Evolutionary conservation across 1,139 yeast species (phyloP).

Genomic region (Lodderomyces metapsilosis): DNA sequence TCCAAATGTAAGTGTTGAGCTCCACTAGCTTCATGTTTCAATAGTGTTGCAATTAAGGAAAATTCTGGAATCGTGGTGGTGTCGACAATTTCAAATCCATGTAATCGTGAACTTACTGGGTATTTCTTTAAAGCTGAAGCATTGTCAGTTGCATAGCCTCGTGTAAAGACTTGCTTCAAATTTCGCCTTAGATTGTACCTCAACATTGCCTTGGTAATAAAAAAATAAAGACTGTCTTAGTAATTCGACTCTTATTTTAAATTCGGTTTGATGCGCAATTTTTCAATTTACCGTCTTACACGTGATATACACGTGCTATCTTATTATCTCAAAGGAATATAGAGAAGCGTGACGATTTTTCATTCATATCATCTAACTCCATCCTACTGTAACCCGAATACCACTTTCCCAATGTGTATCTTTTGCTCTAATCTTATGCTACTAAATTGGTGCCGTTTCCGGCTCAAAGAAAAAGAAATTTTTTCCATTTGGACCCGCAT

Average conservation of each 20-base stretch:
- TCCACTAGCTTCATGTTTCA: conserved; percentile 67
- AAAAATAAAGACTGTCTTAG: not conserved
- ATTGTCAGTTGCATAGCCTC: conserved; percentile 6
- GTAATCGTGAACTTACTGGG: conserved; percentile 59
- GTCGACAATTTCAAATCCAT: conserved; percentile 64
- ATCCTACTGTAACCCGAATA: too few relatives aligned
- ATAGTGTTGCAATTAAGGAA: conserved; percentile 72
- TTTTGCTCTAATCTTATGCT: too few relatives aligned
- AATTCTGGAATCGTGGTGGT: conserved; percentile 78
- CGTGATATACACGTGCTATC: not conserved
- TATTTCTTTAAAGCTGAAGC: conserved; percentile 37
- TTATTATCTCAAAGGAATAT: not conserved
- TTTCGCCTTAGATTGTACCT: conserved; percentile 3
- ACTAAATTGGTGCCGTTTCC: not conserved
- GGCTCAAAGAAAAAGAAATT: not conserved
- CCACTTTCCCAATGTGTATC: too few relatives aligned
- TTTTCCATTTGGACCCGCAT: not conserved
- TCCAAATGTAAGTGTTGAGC: conserved; percentile 84
- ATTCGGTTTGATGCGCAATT: not conserved
- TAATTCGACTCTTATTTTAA: not conserved
- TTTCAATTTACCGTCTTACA: not conserved
- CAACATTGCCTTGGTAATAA: conserved; percentile 8
- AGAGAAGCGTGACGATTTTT: not conserved
- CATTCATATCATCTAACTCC: too few relatives aligned
- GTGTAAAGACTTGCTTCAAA: not conserved